These are phyloP conservation scores for Stemphylium vesicarium DNA, from an alignment of 2,329 filamentous ascomycete genomes.

Conservation along the genomic window DNA sequence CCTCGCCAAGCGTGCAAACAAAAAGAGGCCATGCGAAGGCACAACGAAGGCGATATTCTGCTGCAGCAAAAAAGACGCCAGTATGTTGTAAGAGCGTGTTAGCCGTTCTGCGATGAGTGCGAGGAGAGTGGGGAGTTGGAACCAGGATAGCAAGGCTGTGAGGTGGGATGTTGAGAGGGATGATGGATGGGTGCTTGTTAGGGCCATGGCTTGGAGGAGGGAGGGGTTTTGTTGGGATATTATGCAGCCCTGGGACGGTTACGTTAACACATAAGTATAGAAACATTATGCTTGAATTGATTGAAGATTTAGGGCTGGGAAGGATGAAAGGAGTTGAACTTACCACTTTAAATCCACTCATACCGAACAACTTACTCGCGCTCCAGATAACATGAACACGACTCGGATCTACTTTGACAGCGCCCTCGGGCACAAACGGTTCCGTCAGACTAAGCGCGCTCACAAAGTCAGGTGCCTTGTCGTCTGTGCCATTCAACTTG, in stretches of 20 bases:
- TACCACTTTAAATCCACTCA: conserved; percentile 37
- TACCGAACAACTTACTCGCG: conserved; percentile 39
- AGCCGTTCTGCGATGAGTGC: conserved; percentile 33
- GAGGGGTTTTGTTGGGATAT: conserved; percentile 39
- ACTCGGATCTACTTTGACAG: conserved; percentile 42
- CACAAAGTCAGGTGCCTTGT: conserved; percentile 26
- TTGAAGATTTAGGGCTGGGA: neutral
- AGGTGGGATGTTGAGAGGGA: conserved; percentile 30
- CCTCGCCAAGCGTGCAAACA: conserved; percentile 33
- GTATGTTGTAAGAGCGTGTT: conserved; percentile 25
- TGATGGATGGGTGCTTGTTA: conserved; percentile 28
- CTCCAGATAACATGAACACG: conserved; percentile 43
- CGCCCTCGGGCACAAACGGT: conserved; percentile 33
- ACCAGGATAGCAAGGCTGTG: conserved; percentile 31
- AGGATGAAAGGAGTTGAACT: no score
- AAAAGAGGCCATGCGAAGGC: conserved; percentile 37
- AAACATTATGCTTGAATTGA: no score
- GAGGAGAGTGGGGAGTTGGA: conserved; percentile 35
- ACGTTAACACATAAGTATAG: neutral
- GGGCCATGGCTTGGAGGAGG: conserved; percentile 26
- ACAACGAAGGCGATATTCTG: conserved; percentile 28
- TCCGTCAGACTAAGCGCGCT: conserved; percentile 37
- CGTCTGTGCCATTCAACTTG: conserved; percentile 12
- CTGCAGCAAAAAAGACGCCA: conserved; percentile 20
- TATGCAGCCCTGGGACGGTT: conserved; percentile 33